Conservation (phyloP, 441 rosid species). For the Pelargonium fulgidum region DNA sequence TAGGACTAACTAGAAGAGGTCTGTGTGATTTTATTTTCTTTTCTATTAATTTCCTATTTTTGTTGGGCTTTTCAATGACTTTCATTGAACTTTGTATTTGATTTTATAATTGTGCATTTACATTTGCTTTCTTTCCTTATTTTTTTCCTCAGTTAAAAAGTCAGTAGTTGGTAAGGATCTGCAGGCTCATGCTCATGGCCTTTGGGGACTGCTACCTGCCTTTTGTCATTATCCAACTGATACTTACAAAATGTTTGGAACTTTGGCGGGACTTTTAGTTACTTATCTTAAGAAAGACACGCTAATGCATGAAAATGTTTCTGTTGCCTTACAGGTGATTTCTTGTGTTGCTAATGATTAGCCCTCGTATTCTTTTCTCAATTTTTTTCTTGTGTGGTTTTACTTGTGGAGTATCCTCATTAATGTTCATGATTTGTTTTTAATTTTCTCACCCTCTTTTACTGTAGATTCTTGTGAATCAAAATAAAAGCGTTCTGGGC, state of each 20-base stretch:
- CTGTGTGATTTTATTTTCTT: not conserved
- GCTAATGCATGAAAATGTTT: constrained; percentile 60
- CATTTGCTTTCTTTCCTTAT: constrained; percentile 14
- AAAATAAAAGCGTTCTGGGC: constrained; percentile 46
- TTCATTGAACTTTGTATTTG: not conserved
- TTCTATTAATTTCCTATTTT: not conserved
- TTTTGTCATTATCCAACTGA: constrained; percentile 76
- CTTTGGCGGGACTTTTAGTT: constrained; percentile 57
- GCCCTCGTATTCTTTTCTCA: not conserved
- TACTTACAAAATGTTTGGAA: constrained; percentile 38
- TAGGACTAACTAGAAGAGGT: not conserved
- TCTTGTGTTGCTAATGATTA: constrained; percentile 2
- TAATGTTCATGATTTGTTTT: constrained; percentile 2
- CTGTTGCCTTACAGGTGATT: constrained; percentile 66
- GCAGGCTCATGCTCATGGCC: constrained; percentile 56
- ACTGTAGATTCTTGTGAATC: constrained; percentile 56
- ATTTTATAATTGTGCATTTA: constrained; percentile 15
- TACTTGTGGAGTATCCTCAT: constrained; percentile 1
- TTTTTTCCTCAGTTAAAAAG: constrained; percentile 50
- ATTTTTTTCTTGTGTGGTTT: not conserved
- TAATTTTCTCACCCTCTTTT: constrained; percentile 2
- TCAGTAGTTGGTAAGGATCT: constrained; percentile 51
- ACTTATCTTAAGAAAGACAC: constrained; percentile 48
- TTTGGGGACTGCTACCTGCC: constrained; percentile 70
- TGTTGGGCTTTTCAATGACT: not conserved